These are phyloP conservation scores for Lagerstroemia fauriei DNA, from an alignment of 441 rosid genomes.

Conservation along the genomic window DNA sequence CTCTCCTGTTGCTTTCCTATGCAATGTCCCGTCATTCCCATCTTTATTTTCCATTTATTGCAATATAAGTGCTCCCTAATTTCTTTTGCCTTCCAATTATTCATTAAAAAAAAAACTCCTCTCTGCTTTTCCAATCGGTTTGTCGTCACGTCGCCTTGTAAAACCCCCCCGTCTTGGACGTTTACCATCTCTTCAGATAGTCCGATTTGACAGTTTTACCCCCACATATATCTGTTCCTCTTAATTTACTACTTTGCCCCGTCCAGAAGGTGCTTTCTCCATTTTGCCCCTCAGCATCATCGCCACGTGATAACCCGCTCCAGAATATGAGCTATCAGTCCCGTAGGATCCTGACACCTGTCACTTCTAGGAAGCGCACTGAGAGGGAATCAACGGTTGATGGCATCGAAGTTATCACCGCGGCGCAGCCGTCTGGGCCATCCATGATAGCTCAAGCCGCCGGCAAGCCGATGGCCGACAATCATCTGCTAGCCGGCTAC, in stretches of 20 bases:
- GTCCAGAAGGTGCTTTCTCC: neutral
- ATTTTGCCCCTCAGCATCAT: conserved; percentile 29
- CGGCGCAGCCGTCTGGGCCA: conserved; percentile 27
- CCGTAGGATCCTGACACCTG: conserved; percentile 44
- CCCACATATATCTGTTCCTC: neutral
- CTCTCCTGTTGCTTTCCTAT: neutral
- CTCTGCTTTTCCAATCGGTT: neutral
- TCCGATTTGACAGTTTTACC: conserved; percentile 32
- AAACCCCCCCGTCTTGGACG: conserved; percentile 19
- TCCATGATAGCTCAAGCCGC: conserved; percentile 11
- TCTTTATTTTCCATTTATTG: neutral
- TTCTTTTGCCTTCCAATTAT: neutral
- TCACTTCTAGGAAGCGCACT: conserved; percentile 59
- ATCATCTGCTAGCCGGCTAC: conserved; percentile 67
- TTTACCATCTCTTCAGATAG: conserved; percentile 22
- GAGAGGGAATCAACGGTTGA: conserved; percentile 44
- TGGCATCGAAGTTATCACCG: conserved; percentile 29
- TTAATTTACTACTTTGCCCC: neutral
- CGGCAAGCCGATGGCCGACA: conserved; percentile 39
- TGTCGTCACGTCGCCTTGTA: neutral
- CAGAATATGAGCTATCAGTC: conserved; percentile 57
- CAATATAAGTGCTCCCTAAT: neutral
- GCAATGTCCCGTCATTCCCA: neutral
- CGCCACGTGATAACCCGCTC: conserved; percentile 47
- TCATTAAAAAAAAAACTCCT: neutral